Conservation (phyloP, 257 asterid species). For the Eucommia ulmoides region DNA sequence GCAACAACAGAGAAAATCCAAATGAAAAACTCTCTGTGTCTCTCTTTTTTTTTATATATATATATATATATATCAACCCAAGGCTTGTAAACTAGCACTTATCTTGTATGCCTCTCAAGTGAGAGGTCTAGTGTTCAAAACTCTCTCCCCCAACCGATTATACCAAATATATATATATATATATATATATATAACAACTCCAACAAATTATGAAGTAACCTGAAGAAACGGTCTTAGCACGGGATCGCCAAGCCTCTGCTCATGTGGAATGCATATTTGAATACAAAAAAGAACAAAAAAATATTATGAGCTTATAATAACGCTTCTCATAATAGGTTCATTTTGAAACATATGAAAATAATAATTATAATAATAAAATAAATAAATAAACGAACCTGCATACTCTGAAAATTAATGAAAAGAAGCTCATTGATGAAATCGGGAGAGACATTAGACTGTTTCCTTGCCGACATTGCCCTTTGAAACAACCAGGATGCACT, state of each 20-base stretch:
- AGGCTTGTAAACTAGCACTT: too few relatives aligned
- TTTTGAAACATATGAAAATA: background rate
- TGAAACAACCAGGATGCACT: slow-evolving; percentile 95
- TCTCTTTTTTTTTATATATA: too few relatives aligned
- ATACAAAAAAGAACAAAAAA: background rate
- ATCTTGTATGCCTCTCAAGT: too few relatives aligned
- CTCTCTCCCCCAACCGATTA: too few relatives aligned
- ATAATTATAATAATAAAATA: background rate
- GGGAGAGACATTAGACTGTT: slow-evolving; percentile 50
- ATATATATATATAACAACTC: slow-evolving; percentile 1
- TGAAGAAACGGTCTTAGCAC: slow-evolving; percentile 97
- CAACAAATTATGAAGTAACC: slow-evolving; percentile 23
- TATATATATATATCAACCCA: too few relatives aligned
- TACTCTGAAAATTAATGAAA: slow-evolving; percentile 68
- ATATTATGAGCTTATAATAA: background rate
- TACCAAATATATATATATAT: too few relatives aligned
- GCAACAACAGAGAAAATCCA: slow-evolving; percentile 10
- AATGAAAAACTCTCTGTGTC: too few relatives aligned
- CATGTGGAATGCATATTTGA: slow-evolving; percentile 3
- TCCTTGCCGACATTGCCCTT: slow-evolving; percentile 93
- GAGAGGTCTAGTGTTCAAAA: too few relatives aligned
- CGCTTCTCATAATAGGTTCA: background rate
- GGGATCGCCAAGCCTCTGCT: slow-evolving; percentile 82
- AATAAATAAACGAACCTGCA: slow-evolving; percentile 52
- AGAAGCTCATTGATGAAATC: slow-evolving; percentile 78